Base-by-base conservation (phyloP, 2,329 filamentous ascomycete genomes). In the Penicillium griseofulvum region DNA sequence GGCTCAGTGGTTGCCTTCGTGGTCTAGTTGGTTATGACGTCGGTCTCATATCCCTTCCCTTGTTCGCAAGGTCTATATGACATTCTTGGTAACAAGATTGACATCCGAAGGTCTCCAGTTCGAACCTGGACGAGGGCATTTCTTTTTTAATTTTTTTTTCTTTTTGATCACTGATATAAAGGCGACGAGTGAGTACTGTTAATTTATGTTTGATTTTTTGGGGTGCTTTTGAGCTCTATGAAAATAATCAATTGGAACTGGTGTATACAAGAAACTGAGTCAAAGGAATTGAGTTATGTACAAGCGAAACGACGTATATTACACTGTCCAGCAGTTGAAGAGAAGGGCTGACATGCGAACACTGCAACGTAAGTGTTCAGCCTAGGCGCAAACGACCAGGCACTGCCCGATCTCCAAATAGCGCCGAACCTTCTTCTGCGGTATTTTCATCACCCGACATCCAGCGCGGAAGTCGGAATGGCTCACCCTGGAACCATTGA, bases 401-500 rank as follows among this genome's bases (percentile, higher is more conserved):
- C 33, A 68, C 64, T 29, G 72, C 67, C 46, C 74, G 68, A 17
- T 73, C 73, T 34, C 75, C 74, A 63, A 77, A 76, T 62, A 74
- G 69, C 48, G 76, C 64, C 34, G 73, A 68, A 26, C 63, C 66
- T 26, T 63, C 63, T 56, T 62, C 68, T 33, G 53, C 64, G 42
- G 63, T 66, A 54, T 55, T 64, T 11, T 80, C 80, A 49, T 83
- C 81, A 24, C 82, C 83, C 17, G 84, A 83, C 84, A 94, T 89
- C 91, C 91, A 95, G 65, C 86, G 88, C 5, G 90, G 91, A 68
- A 87, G 84, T 72, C 87, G 90, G 72, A 92, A 83, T 9, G 85
- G 83, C 28, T 90, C 79, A 26, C 89, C 87, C 64, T 86, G 83
- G 60, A 96, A 78, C 91, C 92, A 97, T 60, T 86, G 86, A 0